Evolutionary conservation across 1,284 basidiomycete genomes (phyloP).

Genomic region (Rhodotorula sp.): DNA sequence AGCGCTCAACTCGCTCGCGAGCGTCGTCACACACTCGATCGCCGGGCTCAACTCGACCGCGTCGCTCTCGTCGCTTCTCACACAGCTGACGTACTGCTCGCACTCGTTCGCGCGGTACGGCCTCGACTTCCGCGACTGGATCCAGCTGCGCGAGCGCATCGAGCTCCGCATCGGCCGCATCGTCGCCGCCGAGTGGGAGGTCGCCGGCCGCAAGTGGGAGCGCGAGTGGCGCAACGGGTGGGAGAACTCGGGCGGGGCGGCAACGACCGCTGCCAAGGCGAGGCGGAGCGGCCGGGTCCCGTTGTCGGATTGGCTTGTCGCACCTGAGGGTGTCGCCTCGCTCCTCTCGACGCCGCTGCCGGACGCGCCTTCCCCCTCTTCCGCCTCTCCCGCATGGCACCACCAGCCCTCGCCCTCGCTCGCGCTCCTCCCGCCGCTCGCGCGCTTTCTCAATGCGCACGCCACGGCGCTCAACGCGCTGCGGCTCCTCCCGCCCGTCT

Average conservation of each 20-base stretch:
- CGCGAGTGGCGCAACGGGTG: constrained; percentile 42
- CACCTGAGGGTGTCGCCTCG: constrained; percentile 46
- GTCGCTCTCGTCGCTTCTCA: constrained; percentile 76
- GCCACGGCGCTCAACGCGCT: constrained; percentile 76
- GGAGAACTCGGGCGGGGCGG: constrained; percentile 47
- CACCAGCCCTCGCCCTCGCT: constrained; percentile 65
- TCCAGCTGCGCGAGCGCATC: constrained; percentile 58
- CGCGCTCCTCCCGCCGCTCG: constrained; percentile 74
- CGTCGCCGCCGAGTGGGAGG: constrained; percentile 53
- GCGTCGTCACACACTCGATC: constrained; percentile 53
- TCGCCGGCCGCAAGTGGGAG: constrained; percentile 37
- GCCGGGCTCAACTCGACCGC: constrained; percentile 62
- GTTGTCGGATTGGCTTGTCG: constrained; percentile 51
- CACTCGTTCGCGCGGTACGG: constrained; percentile 91
- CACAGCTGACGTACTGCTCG: constrained; percentile 88
- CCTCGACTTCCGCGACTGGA: constrained; percentile 64
- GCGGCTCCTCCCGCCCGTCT: constrained; percentile 72
- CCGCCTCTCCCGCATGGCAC: constrained; percentile 8
- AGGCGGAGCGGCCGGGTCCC: constrained; percentile 48
- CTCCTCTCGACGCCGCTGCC: constrained; percentile 40
- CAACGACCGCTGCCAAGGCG: constrained; percentile 52
- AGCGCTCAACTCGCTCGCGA: constrained; percentile 61
- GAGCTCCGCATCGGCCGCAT: constrained; percentile 65
- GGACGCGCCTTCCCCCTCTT: background rate
- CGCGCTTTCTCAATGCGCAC: constrained; percentile 71